Conservation (phyloP, 169 alveolate species). For the Plasmodium cynomolgi region DNA sequence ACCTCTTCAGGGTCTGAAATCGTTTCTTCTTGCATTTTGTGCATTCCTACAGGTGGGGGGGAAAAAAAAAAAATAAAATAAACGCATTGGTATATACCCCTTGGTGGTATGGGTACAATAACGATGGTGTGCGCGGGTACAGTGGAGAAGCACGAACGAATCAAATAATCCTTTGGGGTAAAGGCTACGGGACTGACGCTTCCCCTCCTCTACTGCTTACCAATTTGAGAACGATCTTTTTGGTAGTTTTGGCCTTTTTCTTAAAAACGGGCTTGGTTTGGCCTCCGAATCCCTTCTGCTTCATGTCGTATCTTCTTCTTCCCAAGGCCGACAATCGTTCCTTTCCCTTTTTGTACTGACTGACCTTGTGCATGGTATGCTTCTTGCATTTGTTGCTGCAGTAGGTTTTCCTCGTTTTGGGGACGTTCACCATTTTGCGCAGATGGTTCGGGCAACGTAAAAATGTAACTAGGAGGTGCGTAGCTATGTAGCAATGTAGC, state of each 20-base stretch:
- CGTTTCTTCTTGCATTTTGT: slow-evolving; percentile 97
- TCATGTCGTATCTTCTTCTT: slow-evolving; percentile 98
- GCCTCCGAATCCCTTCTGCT: slow-evolving; percentile 99
- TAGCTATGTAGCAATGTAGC: not conserved
- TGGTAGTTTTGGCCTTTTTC: slow-evolving; percentile 99
- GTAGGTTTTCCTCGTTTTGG: slow-evolving; percentile 93
- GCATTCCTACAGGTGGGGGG: slow-evolving; percentile 92
- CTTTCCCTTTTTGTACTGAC: slow-evolving; percentile 98
- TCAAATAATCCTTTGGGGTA: not conserved
- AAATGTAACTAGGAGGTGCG: not conserved
- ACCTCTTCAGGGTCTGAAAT: slow-evolving; percentile 96
- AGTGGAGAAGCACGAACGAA: not conserved
- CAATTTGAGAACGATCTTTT: slow-evolving; percentile 97
- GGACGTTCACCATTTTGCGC: slow-evolving; percentile 91
- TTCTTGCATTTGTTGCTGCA: slow-evolving; percentile 93
- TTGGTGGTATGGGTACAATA: not conserved
- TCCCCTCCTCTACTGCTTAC: slow-evolving; percentile 52
- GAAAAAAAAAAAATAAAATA: not conserved
- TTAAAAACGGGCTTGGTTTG: slow-evolving; percentile 99
- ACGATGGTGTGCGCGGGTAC: not conserved
- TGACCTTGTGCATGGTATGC: slow-evolving; percentile 95
- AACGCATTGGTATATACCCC: not conserved
- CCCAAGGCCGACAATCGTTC: slow-evolving; percentile 97
- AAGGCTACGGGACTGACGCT: not conserved
- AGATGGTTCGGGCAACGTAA: not conserved